Base-by-base conservation (phyloP, 495 filamentous ascomycete genomes). In the Geopyxis carbonaria region DNA sequence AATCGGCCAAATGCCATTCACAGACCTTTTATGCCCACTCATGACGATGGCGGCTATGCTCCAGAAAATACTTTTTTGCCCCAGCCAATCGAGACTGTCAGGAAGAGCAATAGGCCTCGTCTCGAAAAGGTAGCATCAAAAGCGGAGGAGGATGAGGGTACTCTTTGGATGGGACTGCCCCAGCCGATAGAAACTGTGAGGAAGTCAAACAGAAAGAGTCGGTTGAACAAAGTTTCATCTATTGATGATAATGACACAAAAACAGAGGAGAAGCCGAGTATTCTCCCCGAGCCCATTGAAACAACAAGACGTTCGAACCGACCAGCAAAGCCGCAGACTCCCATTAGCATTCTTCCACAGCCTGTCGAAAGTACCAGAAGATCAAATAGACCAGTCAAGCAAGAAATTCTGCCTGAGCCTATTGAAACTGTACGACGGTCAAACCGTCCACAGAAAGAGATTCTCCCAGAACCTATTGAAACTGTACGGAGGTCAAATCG, bases 1-100 rank as follows among this genome's bases (percentile, higher is more conserved):
- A 56, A 51, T 31, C 53, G 52, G 5, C 51, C 51, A 9, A 45
- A 53, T 29, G 42, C 42, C 21, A 53, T 38, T 22, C 51, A 54
- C 27, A 37, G 51, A n/a, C 51, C 51, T 2, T 48, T 53, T 28
- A 40, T 54, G 11, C 51, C 51, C 2, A 44, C 40, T 19, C 6
- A n/a, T 2, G 39, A 35, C 3, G 34, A 50, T 11, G 42, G 41
- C 4, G 43, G 50, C 15, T 54, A 49, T 27, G 51, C 51, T 7
- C 51, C 51, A 7, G 34, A 34, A 8, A 30, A 48, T n/a, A 49
- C 51, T 8, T 49, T 54, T 21, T 50, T 54, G 14, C 52, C 52
- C 7, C 51, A 55, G 32, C 50, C 50, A 5, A 38, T 55, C 18
- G 51, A 55, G 31, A 50, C 51, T 16, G 46, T 50, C 2, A 41